phyloP scores from a whole-genome alignment of 164 flowering plant genomes.

The Vitis cinerea region DNA sequence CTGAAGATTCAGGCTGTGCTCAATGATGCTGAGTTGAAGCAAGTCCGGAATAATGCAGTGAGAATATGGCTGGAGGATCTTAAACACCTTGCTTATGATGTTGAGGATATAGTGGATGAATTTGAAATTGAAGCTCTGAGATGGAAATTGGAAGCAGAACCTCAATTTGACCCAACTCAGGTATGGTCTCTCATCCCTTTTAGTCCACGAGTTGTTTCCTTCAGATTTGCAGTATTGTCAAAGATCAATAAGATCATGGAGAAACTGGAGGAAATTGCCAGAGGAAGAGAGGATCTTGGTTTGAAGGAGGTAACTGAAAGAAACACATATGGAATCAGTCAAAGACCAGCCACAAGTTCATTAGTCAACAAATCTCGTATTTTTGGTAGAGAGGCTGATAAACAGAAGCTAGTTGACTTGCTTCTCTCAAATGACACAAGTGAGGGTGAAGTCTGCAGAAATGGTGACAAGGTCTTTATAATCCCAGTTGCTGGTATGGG shows the following conservation, averaged over 20 bases:
- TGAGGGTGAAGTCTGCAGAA: too few relatives aligned
- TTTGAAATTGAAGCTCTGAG: constrained; percentile 3
- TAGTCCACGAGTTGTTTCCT: background rate
- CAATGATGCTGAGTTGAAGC: constrained; percentile 6
- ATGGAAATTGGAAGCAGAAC: too few relatives aligned
- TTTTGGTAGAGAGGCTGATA: constrained; percentile 5
- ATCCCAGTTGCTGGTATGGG: constrained; percentile 10
- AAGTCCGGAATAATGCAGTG: background rate
- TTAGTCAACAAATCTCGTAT: background rate
- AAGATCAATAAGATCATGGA: background rate
- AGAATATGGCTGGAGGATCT: constrained; percentile 13
- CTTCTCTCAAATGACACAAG: background rate
- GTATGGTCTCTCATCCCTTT: background rate
- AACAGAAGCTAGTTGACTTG: background rate
- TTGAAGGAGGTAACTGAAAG: background rate
- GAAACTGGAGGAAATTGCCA: constrained; percentile 4
- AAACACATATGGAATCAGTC: background rate
- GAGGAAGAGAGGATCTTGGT: background rate
- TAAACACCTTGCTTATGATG: background rate
- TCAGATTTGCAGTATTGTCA: background rate
- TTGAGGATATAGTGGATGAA: constrained; percentile 1
- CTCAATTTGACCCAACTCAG: too few relatives aligned
- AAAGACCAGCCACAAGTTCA: background rate
- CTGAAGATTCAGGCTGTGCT: background rate
- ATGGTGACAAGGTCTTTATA: background rate